A percentile compares a stretch with the other conserved stretches of the same genome.
Conservation (phyloP, 257 asterid genomes). For the Solanum piurae region DNA sequence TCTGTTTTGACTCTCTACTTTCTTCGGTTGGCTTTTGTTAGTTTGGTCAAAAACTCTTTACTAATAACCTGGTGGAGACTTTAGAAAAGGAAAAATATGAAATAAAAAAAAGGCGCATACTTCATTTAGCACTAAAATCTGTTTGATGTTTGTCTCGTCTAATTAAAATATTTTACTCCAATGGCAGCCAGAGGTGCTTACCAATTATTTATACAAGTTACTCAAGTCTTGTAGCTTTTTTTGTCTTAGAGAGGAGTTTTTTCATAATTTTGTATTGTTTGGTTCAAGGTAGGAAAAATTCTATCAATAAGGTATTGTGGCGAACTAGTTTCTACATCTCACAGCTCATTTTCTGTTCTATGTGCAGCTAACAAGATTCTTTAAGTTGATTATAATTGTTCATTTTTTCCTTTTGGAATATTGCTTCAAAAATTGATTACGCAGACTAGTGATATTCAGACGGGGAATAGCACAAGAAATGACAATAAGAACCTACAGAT, state of each 20-base stretch:
- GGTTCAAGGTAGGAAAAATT: neutral
- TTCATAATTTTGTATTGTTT: neutral
- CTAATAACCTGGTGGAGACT: conserved; percentile 3
- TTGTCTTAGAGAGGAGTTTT: neutral
- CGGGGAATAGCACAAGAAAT: neutral
- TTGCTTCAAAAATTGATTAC: neutral
- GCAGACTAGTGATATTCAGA: neutral
- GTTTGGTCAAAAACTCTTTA: neutral
- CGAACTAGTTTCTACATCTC: neutral
- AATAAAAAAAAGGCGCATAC: neutral
- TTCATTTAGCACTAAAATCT: neutral
- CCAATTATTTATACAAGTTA: neutral
- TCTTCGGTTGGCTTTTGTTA: neutral
- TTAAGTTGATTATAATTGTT: neutral
- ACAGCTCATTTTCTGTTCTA: neutral
- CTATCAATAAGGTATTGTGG: neutral
- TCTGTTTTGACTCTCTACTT: neutral
- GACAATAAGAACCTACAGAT: neutral
- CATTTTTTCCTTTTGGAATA: neutral
- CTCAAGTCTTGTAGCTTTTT: neutral
- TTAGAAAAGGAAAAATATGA: neutral
- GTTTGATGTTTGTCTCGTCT: neutral
- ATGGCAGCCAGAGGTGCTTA: neutral
- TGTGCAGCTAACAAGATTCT: neutral
- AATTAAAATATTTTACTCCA: neutral